Percentiles rank a stretch among this genome's conserved stretches.
Conservation (phyloP, 352 stramenopile species). For the Phytophthora tubulina region DNA sequence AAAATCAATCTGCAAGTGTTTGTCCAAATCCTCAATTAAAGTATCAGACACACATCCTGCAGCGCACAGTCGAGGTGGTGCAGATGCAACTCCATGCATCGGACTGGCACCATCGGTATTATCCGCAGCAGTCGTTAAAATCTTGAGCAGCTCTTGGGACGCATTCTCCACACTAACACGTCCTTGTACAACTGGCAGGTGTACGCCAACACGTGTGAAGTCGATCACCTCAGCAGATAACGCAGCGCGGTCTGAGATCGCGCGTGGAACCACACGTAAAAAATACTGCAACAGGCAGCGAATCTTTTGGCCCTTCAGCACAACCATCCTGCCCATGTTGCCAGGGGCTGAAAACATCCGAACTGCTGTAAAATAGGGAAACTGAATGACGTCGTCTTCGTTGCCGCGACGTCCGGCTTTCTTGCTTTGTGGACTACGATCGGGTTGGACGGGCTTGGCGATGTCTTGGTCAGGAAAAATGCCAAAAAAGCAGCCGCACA, state of each 20-base stretch:
- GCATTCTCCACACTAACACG: conserved; percentile 12
- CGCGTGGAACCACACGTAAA: conserved; percentile 55
- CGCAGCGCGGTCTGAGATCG: conserved; percentile 8
- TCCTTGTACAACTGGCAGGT: conserved; percentile 22
- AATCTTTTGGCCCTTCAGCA: conserved; percentile 74
- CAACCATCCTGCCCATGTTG: conserved; percentile 31
- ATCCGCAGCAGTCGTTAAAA: conserved; percentile 6
- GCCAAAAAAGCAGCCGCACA: conserved; percentile 71
- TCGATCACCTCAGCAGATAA: conserved; percentile 58
- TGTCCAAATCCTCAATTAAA: conserved; percentile 72
- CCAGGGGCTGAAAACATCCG: conserved; percentile 47
- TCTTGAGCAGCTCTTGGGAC: conserved; percentile 34
- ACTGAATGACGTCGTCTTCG: conserved; percentile 41
- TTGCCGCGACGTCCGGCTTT: conserved; percentile 13
- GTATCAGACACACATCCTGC: conserved; percentile 46
- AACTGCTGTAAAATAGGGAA: conserved; percentile 64
- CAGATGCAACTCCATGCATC: background rate
- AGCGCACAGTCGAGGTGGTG: conserved; percentile 20
- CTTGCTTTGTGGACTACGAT: conserved; percentile 15
- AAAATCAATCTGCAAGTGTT: conserved; percentile 84
- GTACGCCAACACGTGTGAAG: conserved; percentile 61
- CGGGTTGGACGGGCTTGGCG: conserved; percentile 4
- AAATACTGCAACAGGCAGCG: conserved; percentile 82
- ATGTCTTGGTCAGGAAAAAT: conserved; percentile 66
- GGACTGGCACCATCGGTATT: background rate